phyloP scores from a whole-genome alignment of 257 asterid genomes.

The Nicotiana knightiana region DNA sequence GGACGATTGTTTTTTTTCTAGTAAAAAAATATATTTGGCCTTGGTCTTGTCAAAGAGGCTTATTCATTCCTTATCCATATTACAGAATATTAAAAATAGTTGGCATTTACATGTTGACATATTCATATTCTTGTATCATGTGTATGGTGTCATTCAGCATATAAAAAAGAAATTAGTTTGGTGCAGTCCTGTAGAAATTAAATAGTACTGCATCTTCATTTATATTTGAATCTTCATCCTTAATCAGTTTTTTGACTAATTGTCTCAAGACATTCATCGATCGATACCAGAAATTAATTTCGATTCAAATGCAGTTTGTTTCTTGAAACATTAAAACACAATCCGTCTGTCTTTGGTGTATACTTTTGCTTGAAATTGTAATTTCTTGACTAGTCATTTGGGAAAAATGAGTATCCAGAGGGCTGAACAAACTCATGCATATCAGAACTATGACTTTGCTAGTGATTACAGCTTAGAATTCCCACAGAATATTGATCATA shows the following conservation, averaged over 20 bases:
- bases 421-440: too few species aligned
- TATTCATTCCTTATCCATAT: constrained; percentile 26
- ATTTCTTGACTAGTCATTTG: background rate
- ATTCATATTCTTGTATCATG: constrained; percentile 23
- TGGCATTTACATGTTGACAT: constrained; percentile 28
- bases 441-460: constrained; percentile 28
- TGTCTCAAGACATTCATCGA: constrained; percentile 11
- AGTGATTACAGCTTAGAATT: constrained; percentile 29
- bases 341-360: background rate
- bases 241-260: background rate
- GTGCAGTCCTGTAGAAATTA: constrained; percentile 12
- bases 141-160: constrained; percentile 32
- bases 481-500: background rate
- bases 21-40: constrained; percentile 16
- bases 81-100: constrained; percentile 31
- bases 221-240: background rate
- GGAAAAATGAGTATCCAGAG: constrained; percentile 13
- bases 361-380: background rate
- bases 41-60: constrained; percentile 52
- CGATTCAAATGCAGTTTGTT: background rate
- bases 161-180: constrained; percentile 14
- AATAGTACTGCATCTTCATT: constrained; percentile 11
- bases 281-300: background rate
- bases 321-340: background rate
- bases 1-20: background rate